phyloP scores from a whole-genome alignment of 495 filamentous ascomycete species.

The Xylaria scruposa region DNA sequence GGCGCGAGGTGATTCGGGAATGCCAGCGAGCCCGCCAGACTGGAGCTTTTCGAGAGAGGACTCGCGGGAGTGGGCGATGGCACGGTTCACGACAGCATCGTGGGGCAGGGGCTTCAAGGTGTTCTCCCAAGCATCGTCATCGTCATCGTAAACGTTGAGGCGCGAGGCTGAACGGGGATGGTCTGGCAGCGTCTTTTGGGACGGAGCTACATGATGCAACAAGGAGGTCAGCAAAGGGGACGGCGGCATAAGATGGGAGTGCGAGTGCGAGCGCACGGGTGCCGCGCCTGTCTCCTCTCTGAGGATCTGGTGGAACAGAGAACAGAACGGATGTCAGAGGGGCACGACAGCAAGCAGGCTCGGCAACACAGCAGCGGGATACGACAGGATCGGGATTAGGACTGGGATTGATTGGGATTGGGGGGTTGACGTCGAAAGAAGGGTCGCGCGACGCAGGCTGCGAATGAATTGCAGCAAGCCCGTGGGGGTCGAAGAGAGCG shows the following conservation, averaged over 20 bases:
- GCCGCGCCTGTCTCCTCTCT: constrained; percentile 15
- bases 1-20: constrained; percentile 45
- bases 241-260: constrained; percentile 11
- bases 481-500: background rate
- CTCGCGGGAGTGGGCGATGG: constrained; percentile 56
- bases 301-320: constrained; percentile 32
- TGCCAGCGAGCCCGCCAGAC: constrained; percentile 51
- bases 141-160: constrained; percentile 51
- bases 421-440: constrained; percentile 14
- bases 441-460: constrained; percentile 4
- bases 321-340: background rate
- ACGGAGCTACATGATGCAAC: constrained; percentile 52
- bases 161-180: constrained; percentile 50
- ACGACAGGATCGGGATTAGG: background rate
- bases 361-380: constrained; percentile 19
- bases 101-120: constrained; percentile 50
- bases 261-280: constrained; percentile 20
- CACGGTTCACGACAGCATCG: constrained; percentile 40
- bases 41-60: constrained; percentile 59
- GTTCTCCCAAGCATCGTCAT: constrained; percentile 51
- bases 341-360: constrained; percentile 20
- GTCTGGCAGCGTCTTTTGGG: constrained; percentile 58
- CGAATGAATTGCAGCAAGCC: background rate
- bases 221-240: constrained; percentile 34
- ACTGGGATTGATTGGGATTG: background rate